These are phyloP conservation scores for Avicennia marina DNA, from an alignment of 257 asterid genomes.

Conservation along the genomic window DNA sequence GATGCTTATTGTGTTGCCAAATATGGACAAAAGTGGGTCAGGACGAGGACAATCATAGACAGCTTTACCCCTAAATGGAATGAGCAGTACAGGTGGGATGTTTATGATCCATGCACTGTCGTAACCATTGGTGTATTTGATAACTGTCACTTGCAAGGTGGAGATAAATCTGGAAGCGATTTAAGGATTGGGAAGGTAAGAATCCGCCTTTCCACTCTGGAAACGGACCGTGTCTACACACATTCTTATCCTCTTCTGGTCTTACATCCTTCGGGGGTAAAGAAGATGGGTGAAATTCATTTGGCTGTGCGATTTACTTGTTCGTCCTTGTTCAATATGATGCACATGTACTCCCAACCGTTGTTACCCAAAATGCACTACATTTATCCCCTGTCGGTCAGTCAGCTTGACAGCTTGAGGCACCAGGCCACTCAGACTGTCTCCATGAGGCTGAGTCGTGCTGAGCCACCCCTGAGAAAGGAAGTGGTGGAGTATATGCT, in stretches of 20 bases:
- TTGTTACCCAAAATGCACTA: slow-evolving; percentile 74
- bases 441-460: slow-evolving; percentile 53
- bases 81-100: slow-evolving; percentile 81
- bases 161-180: slow-evolving; percentile 56
- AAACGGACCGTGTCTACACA: slow-evolving; percentile 62
- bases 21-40: slow-evolving; percentile 62
- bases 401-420: slow-evolving; percentile 60
- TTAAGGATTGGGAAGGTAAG: slow-evolving; percentile 69
- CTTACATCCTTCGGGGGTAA: slow-evolving; percentile 61
- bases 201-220: slow-evolving; percentile 66
- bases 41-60: slow-evolving; percentile 66
- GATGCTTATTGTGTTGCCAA: slow-evolving; percentile 80
- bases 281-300: slow-evolving; percentile 80
- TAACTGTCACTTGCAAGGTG: slow-evolving; percentile 55
- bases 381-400: slow-evolving; percentile 52
- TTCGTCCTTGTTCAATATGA: slow-evolving; percentile 58
- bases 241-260: slow-evolving; percentile 64
- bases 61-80: slow-evolving; percentile 71
- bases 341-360: slow-evolving; percentile 62
- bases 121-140: slow-evolving; percentile 68
- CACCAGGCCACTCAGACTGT: slow-evolving; percentile 72
- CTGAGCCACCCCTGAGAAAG: slow-evolving; percentile 75
- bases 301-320: slow-evolving; percentile 65
- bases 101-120: slow-evolving; percentile 68
- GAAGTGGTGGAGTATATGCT: slow-evolving; percentile 77